Base-by-base conservation (phyloP, 371 early-diverging fungal genomes). In the Cokeromyces recurvatus region DNA sequence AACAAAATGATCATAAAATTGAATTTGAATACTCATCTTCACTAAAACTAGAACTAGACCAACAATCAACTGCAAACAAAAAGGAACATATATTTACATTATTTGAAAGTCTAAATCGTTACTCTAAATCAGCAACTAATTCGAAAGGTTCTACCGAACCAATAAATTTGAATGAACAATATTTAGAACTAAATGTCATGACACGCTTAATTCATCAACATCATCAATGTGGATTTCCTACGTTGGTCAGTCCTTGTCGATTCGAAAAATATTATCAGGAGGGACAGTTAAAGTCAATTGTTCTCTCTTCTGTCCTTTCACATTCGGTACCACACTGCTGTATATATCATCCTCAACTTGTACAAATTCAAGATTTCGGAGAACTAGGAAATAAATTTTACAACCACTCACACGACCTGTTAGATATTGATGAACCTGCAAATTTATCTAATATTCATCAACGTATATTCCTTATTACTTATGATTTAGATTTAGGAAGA, bases 401-500 rank as follows among this genome's bases (percentile, higher is more conserved):
- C 22, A 46, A 65, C 9, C 50, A 61, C 31, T 65, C 62, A 10
- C 58, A 58, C 34, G 57, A 51, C 25, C 34, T 51, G 5, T n/a
- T 60, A 7, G 61, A 54, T 12, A 46, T 65, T 8, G 54, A 59
- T 21, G 62, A 65, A 15, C 46, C 54, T 9, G 52, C 66, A 3
- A 61, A 42, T 21, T 16, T 65, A 3, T 55, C 62, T 2, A 62
- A 62, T 34, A 61, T 65, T 29, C 66, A 65, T 19, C 66, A 65
- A 17, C 57, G 66, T 4, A 55, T 59, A 7, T 39, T 58, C 14
- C 35, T 64, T 11, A 60, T 61, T 21, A 51, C 62, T 17, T 61
- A 68, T 32, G 64, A 68, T 45, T 29, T 68, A 22, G 68, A 68
- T 43, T 34, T 61, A 3, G 68, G 68, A 0, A 53, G 55, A 22